These are phyloP conservation scores for Perkinsela sp. DNA, from an alignment of 208 protist species.

Conservation along the genomic window DNA sequence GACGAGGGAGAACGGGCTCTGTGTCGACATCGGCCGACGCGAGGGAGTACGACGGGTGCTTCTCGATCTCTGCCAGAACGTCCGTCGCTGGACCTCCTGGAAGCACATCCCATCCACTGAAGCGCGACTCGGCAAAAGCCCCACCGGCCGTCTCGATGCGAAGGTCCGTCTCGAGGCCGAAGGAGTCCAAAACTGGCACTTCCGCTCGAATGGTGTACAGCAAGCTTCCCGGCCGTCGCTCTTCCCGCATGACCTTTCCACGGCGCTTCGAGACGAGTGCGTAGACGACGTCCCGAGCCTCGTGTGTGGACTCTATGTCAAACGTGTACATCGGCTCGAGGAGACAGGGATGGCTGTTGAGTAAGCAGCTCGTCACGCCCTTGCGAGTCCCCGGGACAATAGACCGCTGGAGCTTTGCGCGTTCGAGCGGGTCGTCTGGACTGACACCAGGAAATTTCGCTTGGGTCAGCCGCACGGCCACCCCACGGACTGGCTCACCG, in stretches of 20 bases:
- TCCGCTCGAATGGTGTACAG: constrained; percentile 37
- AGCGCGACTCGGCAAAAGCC: constrained; percentile 7
- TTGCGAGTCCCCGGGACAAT: constrained; percentile 41
- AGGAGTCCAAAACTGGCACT: constrained; percentile 72
- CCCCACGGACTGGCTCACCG: constrained; percentile 71
- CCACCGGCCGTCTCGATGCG: constrained; percentile 56
- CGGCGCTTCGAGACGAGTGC: constrained; percentile 17
- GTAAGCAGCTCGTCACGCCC: constrained; percentile 40
- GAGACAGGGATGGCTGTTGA: constrained; percentile 43
- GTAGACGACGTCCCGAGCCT: constrained; percentile 22
- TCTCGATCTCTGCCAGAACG: neutral
- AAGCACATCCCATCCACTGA: neutral
- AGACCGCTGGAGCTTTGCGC: constrained; percentile 10
- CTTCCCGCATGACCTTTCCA: constrained; percentile 27
- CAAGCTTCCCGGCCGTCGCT: constrained; percentile 54
- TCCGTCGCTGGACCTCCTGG: neutral
- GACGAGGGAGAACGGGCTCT: constrained; percentile 18
- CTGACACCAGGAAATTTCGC: neutral
- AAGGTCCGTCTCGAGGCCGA: constrained; percentile 82
- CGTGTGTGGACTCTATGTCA: constrained; percentile 39
- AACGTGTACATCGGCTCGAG: constrained; percentile 73
- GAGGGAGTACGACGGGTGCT: constrained; percentile 37
- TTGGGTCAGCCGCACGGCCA: constrained; percentile 32
- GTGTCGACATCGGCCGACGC: constrained; percentile 64
- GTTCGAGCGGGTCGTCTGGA: neutral